phyloP scores from a whole-genome alignment of 73 alveolate species.

The Blepharisma japonicum region DNA sequence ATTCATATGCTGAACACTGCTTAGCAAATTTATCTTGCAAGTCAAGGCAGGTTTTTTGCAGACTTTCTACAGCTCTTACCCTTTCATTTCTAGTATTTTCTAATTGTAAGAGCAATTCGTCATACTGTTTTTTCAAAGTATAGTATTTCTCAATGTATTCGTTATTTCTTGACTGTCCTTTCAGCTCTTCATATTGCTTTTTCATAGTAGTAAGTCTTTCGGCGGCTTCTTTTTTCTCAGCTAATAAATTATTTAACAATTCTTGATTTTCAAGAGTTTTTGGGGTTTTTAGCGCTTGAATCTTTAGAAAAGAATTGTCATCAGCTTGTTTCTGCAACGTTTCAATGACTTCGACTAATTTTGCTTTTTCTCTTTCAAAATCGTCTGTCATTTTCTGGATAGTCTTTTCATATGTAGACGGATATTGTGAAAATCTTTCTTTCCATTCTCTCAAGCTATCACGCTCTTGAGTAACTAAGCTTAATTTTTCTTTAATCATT shows the following conservation, averaged over 20 bases:
- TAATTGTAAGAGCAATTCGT: neutral
- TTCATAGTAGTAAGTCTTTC: neutral
- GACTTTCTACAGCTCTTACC: neutral
- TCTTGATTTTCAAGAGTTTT: neutral
- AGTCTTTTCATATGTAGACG: neutral
- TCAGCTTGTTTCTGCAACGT: neutral
- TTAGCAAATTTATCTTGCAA: neutral
- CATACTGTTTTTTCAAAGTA: neutral
- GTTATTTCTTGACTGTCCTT: neutral
- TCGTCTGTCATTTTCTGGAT: neutral
- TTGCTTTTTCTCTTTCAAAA: neutral
- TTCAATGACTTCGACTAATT: neutral
- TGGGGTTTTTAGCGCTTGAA: neutral
- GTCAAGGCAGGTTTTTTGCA: neutral
- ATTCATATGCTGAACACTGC: neutral
- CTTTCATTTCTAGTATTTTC: neutral
- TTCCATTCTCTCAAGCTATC: neutral
- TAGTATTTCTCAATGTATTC: neutral
- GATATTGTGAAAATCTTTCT: neutral
- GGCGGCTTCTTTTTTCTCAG: neutral
- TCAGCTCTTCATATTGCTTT: constrained; percentile 10
- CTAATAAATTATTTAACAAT: neutral
- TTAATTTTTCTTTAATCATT: neutral
- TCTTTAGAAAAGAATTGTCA: no score
- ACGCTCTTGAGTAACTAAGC: neutral